phyloP scores from a whole-genome alignment of 257 asterid genomes.

The Primulina tabacum region DNA sequence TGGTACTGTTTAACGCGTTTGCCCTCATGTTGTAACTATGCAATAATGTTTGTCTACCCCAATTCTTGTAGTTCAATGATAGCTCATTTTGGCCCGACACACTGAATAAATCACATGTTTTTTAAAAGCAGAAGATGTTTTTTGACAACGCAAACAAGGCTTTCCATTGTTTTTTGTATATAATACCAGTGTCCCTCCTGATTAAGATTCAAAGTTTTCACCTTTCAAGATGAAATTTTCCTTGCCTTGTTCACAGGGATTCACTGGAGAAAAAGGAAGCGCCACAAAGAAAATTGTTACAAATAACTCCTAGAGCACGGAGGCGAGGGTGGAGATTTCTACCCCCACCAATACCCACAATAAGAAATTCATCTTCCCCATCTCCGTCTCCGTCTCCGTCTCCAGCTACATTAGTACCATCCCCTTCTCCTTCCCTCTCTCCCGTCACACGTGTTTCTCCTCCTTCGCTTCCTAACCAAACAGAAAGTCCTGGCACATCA shows the following conservation, averaged over 20 bases:
- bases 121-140: background rate
- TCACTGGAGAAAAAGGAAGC: constrained; percentile 20
- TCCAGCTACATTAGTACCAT: constrained; percentile 16
- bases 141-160: background rate
- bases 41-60: background rate
- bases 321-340: background rate
- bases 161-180: background rate
- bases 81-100: background rate
- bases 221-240: background rate
- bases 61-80: too few species aligned
- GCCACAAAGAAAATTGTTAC: constrained; percentile 33
- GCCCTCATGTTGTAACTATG: background rate
- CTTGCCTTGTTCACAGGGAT: constrained; percentile 30
- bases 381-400: constrained; percentile 16
- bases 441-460: constrained; percentile 30
- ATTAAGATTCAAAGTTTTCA: background rate
- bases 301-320: background rate
- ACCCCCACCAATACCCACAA: background rate
- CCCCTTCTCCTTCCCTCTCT: constrained; percentile 30
- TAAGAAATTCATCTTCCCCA: background rate
- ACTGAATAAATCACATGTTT: background rate
- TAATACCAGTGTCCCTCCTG: background rate
- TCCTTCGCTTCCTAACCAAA: constrained; percentile 31
- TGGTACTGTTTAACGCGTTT: background rate
- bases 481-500: constrained; percentile 21